Conservation (phyloP, 257 asterid species). For the Leptodermis oblonga region DNA sequence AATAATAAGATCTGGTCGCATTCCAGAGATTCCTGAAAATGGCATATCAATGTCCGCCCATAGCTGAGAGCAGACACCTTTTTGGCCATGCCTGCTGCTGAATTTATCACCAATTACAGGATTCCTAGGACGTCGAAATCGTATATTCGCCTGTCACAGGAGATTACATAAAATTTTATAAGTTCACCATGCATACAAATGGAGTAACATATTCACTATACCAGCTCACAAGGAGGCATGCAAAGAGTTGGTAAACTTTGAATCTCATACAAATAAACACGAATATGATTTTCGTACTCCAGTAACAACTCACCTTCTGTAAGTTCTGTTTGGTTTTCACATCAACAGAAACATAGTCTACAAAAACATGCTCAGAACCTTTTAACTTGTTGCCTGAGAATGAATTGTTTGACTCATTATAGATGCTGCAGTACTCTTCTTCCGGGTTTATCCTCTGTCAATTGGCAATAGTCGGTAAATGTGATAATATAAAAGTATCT, state of each 20-base stretch:
- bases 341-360: slow-evolving; percentile 87
- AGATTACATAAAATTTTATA: not conserved
- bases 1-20: slow-evolving; percentile 96
- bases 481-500: not conserved
- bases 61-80: slow-evolving; percentile 98
- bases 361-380: slow-evolving; percentile 70
- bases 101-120: slow-evolving; percentile 95
- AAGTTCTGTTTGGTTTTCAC: slow-evolving; percentile 52
- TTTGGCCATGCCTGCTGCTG: slow-evolving; percentile 99
- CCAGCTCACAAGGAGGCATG: not conserved
- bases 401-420: slow-evolving; percentile 45
- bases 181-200: not conserved
- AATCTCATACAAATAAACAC: not conserved
- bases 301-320: slow-evolving; percentile 58
- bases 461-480: slow-evolving; percentile 10
- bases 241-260: not conserved
- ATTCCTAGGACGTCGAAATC: slow-evolving; percentile 77
- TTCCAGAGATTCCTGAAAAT: slow-evolving; percentile 79
- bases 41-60: slow-evolving; percentile 98
- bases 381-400: slow-evolving; percentile 42
- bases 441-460: slow-evolving; percentile 66
- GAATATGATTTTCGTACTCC: not conserved
- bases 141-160: slow-evolving; percentile 68
- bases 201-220: not conserved
- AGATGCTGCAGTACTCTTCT: slow-evolving; percentile 70